Evolutionary conservation across 2,329 filamentous ascomycete genomes (phyloP).

Genomic region (Colletotrichum chlorophyti): DNA sequence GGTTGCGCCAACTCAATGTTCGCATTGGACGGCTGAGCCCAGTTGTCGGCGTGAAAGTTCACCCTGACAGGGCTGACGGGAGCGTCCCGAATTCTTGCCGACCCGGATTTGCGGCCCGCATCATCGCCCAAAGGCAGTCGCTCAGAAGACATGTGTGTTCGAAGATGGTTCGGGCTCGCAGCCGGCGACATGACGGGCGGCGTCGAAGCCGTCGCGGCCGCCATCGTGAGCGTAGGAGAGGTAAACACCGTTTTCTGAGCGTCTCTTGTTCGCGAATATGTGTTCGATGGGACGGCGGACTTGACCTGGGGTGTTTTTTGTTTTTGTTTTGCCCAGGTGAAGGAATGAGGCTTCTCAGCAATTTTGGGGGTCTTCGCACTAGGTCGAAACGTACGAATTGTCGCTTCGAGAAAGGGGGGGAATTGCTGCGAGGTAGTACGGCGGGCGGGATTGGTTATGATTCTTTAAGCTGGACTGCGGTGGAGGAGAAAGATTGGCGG

Average conservation of each 20-base stretch:
- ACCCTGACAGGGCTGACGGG: constrained; percentile 64
- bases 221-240: constrained; percentile 7
- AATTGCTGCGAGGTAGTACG: not conserved
- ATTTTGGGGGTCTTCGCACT: no score
- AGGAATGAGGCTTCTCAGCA: no score
- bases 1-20: constrained; percentile 53
- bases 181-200: constrained; percentile 40
- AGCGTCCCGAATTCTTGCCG: constrained; percentile 55
- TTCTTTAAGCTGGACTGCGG: not conserved
- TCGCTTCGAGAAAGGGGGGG: no score
- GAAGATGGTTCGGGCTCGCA: constrained; percentile 35
- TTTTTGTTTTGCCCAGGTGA: no score
- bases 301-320: not conserved
- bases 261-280: not conserved
- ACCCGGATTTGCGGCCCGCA: constrained; percentile 41
- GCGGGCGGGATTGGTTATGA: not conserved
- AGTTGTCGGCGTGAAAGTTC: constrained; percentile 60
- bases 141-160: constrained; percentile 40
- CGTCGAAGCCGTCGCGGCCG: constrained; percentile 31
- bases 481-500: not conserved
- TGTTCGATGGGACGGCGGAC: not conserved
- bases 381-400: no score
- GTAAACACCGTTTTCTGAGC: not conserved
- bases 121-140: constrained; percentile 38
- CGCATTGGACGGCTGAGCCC: constrained; percentile 58